A percentile compares a stretch with the other conserved stretches of the same genome.
phyloP scores from a whole-genome alignment of 208 protist species.

The Tritrichomonas musculus region DNA sequence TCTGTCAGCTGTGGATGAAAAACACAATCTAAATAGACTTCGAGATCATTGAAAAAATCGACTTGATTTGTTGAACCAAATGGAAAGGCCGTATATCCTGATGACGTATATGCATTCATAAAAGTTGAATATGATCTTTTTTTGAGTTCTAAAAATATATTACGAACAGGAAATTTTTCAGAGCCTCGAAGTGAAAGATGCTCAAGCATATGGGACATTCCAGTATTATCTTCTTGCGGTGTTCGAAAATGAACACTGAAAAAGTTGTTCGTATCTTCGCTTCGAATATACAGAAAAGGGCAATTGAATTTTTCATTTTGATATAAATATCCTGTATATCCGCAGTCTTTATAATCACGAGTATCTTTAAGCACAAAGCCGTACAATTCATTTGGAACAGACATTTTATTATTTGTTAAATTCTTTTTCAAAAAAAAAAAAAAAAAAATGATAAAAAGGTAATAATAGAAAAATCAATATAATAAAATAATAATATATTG shows the following conservation, averaged over 20 bases:
- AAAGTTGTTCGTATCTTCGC: conserved; percentile 34
- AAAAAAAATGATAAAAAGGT: too few relatives aligned
- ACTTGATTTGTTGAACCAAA: conserved; percentile 40
- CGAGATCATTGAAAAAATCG: conserved; percentile 53
- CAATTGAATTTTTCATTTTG: not conserved
- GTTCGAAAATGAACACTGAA: conserved; percentile 47
- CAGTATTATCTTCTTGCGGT: conserved; percentile 41
- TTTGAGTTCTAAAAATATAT: conserved; percentile 49
- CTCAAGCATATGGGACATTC: conserved; percentile 52
- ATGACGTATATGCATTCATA: conserved; percentile 52
- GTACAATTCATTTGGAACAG: too few relatives aligned
- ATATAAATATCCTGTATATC: not conserved
- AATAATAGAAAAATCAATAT: too few relatives aligned
- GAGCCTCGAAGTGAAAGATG: conserved; percentile 51
- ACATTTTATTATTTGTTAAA: too few relatives aligned
- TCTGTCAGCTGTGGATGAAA: conserved; percentile 45
- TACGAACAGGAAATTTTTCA: conserved; percentile 46
- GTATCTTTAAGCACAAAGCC: too few relatives aligned
- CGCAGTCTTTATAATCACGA: too few relatives aligned
- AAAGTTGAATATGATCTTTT: conserved; percentile 50
- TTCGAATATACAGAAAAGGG: not conserved
- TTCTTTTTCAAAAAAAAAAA: too few relatives aligned
- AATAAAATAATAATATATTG: too few relatives aligned
- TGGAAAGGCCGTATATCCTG: conserved; percentile 47
- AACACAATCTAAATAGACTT: conserved; percentile 54